These are phyloP conservation scores for Spinellus fusiger DNA, from an alignment of 192 early-diverging fungal species.

Conservation along the genomic window DNA sequence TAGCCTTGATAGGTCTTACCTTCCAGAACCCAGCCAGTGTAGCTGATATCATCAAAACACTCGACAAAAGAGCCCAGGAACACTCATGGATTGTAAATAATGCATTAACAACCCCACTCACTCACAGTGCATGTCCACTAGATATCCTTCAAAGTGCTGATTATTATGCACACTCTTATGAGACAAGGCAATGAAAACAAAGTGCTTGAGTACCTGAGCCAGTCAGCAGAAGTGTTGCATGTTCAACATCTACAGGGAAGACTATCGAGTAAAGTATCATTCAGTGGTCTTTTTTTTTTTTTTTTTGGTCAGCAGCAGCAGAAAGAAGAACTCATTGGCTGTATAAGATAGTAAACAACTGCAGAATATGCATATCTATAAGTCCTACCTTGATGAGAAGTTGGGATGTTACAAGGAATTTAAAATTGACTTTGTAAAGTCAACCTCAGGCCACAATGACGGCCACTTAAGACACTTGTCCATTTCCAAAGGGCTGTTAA, in stretches of 20 bases:
- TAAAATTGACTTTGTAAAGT: slow-evolving; percentile 59
- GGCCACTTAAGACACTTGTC: slow-evolving; percentile 52
- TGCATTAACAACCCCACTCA: background rate
- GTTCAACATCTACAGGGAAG: slow-evolving; percentile 49
- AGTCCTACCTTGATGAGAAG: slow-evolving; percentile 71
- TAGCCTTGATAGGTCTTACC: slow-evolving; percentile 24
- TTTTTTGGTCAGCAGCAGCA: too few relatives aligned
- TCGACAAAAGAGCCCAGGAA: slow-evolving; percentile 40
- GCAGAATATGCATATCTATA: slow-evolving; percentile 66
- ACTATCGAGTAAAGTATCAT: slow-evolving; percentile 10
- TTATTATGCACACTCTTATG: slow-evolving; percentile 68
- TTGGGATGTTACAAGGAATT: slow-evolving; percentile 57
- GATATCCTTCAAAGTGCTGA: slow-evolving; percentile 71
- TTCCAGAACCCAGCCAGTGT: slow-evolving; percentile 28
- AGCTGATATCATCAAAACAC: slow-evolving; percentile 41
- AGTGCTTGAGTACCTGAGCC: slow-evolving; percentile 49
- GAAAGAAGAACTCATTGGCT: slow-evolving; percentile 17
- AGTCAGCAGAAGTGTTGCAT: slow-evolving; percentile 43
- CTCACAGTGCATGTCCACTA: slow-evolving; percentile 12
- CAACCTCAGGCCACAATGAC: slow-evolving; percentile 36
- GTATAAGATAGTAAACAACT: slow-evolving; percentile 35
- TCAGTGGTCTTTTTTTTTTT: slow-evolving; percentile 20
- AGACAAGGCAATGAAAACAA: slow-evolving; percentile 60
- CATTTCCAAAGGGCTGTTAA: slow-evolving; percentile 55
- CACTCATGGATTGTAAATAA: slow-evolving; percentile 60